Evolutionary conservation across 1,139 yeast species (phyloP), one percentile per base, ranked within the genome.

Genomic region (Oligophagozyma castellii): DNA sequence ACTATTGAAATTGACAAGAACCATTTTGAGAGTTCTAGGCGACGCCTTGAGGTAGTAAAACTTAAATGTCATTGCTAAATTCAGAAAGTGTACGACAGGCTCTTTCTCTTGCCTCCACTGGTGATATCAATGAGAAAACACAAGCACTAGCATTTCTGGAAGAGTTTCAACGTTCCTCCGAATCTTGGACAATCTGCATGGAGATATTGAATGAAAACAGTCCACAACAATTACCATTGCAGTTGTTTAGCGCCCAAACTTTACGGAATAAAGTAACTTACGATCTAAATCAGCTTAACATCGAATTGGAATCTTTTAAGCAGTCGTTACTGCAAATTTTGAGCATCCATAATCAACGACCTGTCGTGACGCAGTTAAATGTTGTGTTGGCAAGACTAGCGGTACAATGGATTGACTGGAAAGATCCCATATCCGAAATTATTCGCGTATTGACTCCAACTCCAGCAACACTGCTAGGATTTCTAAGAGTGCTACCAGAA

Each of bases 201-300:
- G 37, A 44, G 13, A 48, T 56, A 3, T 43, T 61, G 12, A 30
- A 36, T 6, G 40, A 40, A 4, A 23, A 29, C 5, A 43, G 39
- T 12, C 37, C 39, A 5, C 36, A 40, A 21, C 16, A 63, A 8
- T 36, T 67, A 15, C 78, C 76, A 41, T 56, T 78, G 26, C 73
- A 73, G 46, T 60, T 89, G 43, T 89, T 92, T 59, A 79, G 92
- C 6, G 79, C 95, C 1, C 98, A 92, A 52, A 86, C 96, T 0
- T 58, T 92, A 37, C 63, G 95, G 39, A 75, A 86, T 23, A 84
- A 84, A 46, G 61, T 83, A 29, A 77, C 81, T 10, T 86, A 80
- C 51, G 96, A 89, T 56, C 61, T 86, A 39, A 63, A 65, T 36
- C 98, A 89, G 53, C 59, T 92, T 39, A 78, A 79, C 45, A 67